These are phyloP conservation scores for Chlorella variabilis DNA, from an alignment of 163 green algal genomes.

Conservation along the genomic window DNA sequence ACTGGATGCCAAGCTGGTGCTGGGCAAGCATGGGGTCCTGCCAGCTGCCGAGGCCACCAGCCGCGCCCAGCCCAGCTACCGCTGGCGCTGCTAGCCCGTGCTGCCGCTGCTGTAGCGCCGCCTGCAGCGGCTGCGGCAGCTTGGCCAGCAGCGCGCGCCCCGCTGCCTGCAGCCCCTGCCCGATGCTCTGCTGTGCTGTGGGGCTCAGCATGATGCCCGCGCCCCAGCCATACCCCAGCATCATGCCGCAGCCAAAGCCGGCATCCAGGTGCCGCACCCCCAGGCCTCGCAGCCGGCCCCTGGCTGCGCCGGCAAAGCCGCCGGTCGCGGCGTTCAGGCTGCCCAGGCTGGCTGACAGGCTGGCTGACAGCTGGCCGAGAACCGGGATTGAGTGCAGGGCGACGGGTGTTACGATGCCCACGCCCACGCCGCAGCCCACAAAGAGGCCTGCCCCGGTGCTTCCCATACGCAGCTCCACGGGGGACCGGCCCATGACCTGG, in stretches of 20 bases:
- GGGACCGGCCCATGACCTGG: neutral
- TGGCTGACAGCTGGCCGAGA: conserved; percentile 38
- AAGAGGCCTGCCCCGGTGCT: conserved; percentile 36
- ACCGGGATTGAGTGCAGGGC: conserved; percentile 39
- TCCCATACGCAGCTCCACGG: conserved; percentile 40
- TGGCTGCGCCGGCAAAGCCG: conserved; percentile 3
- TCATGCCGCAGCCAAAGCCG: conserved; percentile 42
- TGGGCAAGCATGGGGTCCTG: too few species aligned
- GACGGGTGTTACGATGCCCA: conserved; percentile 40
- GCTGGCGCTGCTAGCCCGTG: neutral
- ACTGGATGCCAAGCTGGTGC: too few species aligned
- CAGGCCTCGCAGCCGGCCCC: neutral
- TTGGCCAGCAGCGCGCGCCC: neutral
- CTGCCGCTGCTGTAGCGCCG: neutral
- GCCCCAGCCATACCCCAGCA: conserved; percentile 40
- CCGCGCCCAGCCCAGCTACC: too few species aligned
- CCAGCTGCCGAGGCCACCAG: neutral
- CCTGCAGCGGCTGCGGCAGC: conserved; percentile 3
- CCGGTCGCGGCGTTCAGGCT: conserved; percentile 6
- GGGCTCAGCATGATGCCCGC: conserved; percentile 40
- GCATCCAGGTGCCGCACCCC: conserved; percentile 20
- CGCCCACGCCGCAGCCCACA: conserved; percentile 39
- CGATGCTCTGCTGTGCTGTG: conserved; percentile 1
- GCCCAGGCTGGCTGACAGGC: conserved; percentile 19
- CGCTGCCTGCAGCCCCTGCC: neutral